Percentiles rank a stretch among this genome's conserved stretches.
These are phyloP conservation scores for Torrubiella hemipterigena DNA, from an alignment of 2,329 filamentous ascomycete species.

Conservation along the genomic window DNA sequence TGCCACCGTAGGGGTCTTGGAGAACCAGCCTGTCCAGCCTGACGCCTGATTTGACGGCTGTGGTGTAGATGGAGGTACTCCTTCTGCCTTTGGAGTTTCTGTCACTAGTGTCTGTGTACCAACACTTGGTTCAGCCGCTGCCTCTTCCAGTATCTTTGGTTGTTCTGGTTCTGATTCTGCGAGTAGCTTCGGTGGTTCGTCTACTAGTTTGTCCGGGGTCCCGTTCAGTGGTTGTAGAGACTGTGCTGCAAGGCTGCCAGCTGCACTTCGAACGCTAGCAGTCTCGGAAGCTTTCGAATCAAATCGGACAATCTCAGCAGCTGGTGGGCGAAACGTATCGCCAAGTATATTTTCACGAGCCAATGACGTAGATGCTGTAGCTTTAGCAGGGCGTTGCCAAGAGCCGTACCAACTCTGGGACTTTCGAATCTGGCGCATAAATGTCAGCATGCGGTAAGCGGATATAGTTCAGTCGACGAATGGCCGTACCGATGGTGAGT, in stretches of 20 bases:
- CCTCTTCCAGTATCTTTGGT: too few species aligned
- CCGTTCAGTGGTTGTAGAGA: not conserved
- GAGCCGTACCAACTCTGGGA: slow-evolving; percentile 51
- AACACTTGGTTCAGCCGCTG: too few species aligned
- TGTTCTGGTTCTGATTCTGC: slow-evolving; percentile 3
- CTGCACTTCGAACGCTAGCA: slow-evolving; percentile 16
- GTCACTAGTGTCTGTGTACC: too few species aligned
- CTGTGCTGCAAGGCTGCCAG: slow-evolving; percentile 7
- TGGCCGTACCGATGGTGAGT: too few species aligned
- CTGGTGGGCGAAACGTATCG: slow-evolving; percentile 35
- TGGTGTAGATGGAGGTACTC: too few species aligned
- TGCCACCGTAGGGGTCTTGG: too few species aligned
- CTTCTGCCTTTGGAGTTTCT: too few species aligned
- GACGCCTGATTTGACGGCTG: too few species aligned
- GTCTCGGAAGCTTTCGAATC: slow-evolving; percentile 28
- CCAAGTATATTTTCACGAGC: slow-evolving; percentile 50
- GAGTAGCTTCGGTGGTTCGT: not conserved
- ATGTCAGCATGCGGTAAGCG: slow-evolving; percentile 3
- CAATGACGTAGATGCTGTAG: slow-evolving; percentile 45
- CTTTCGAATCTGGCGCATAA: slow-evolving; percentile 31
- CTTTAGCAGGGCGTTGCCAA: slow-evolving; percentile 44
- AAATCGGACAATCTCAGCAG: slow-evolving; percentile 38
- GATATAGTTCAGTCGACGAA: too few species aligned
- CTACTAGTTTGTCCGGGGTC: not conserved
- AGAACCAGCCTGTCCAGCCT: too few species aligned